phyloP scores from a whole-genome alignment of 352 stramenopile species.

The Pseudoperonospora humuli region DNA sequence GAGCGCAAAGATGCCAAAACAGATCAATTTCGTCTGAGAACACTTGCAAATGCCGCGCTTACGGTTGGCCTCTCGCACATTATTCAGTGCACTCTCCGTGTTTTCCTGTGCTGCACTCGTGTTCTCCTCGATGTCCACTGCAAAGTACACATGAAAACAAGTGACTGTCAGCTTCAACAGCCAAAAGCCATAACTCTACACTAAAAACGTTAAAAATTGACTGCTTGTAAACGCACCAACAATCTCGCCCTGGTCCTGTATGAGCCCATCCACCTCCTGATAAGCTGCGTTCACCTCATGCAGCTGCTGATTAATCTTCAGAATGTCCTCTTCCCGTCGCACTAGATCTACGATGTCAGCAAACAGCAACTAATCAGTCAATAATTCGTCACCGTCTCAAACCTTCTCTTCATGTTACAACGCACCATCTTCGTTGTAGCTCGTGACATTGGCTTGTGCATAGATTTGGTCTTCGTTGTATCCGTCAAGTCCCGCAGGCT shows the following conservation, averaged over 20 bases:
- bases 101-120: slow-evolving; percentile 42
- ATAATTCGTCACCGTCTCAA: background rate
- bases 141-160: slow-evolving; percentile 1
- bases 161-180: background rate
- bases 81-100: slow-evolving; percentile 35
- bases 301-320: slow-evolving; percentile 69
- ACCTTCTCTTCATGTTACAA: background rate
- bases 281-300: slow-evolving; percentile 59
- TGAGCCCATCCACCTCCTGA: slow-evolving; percentile 53
- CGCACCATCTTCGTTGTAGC: slow-evolving; percentile 58
- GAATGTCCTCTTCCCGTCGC: slow-evolving; percentile 56
- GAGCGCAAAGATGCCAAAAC: slow-evolving; percentile 37
- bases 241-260: slow-evolving; percentile 60
- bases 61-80: slow-evolving; percentile 47
- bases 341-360: slow-evolving; percentile 30
- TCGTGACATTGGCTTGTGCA: slow-evolving; percentile 48
- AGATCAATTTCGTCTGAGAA: slow-evolving; percentile 58
- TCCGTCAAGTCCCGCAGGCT: slow-evolving; percentile 31
- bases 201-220: too few species aligned
- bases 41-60: slow-evolving; percentile 48
- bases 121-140: slow-evolving; percentile 57
- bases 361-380: slow-evolving; percentile 7
- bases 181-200: background rate
- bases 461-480: slow-evolving; percentile 69
- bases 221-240: slow-evolving; percentile 41